Base-by-base conservation (phyloP, 768 basidiomycete genomes). In the Leucocoprinus leucothites region DNA sequence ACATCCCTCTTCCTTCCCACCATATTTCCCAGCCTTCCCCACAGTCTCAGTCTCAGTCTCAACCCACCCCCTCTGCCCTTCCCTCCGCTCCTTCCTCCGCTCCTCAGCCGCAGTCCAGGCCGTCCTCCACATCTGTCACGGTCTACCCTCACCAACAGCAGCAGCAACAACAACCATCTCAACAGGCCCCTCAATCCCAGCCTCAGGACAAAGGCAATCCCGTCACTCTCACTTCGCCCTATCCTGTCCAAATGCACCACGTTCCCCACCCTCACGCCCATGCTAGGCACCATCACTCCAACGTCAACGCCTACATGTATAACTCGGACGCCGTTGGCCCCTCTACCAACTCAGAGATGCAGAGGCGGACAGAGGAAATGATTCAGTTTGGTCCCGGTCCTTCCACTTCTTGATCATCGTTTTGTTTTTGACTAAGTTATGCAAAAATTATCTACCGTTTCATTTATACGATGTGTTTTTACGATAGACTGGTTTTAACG, bases 251-350 rank as follows among this genome's bases (percentile, higher is more conserved):
- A 63, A 87, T 91, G 85, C 88, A 90, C 61, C 89, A 89, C 59
- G 86, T 90, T 43, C 86, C 88, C 1, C 88, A 89, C 59, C 86
- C 88, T 1, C 88, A 89, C 56, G 86, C 87, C 0, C 87, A 90
- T 61, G 84, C 87, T 0, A 80, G 86, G 31, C 86, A 87, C 58
- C 88, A 86, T 59, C 84, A 85, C 61, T 77, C 80, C 2, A 74
- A 78, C 57, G 59, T 84, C 61, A 72, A 69, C 59, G 59, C 68
- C 56, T 78, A 78, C 55, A 62, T 74, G n/a, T 72, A 73, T 51
- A 58, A 63, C 21, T 64, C 73, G 54, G 74, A 77, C 53, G 62
- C 73, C 36, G 61, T 63, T 52, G 58, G 66, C 50, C 63, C 68
- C 34, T 31, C 62, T 28, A 40, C 67, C 18, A 61, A 60, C 45